Conservation (phyloP, 2,329 filamentous ascomycete species). For the Chrysoporthe austroafricana region DNA sequence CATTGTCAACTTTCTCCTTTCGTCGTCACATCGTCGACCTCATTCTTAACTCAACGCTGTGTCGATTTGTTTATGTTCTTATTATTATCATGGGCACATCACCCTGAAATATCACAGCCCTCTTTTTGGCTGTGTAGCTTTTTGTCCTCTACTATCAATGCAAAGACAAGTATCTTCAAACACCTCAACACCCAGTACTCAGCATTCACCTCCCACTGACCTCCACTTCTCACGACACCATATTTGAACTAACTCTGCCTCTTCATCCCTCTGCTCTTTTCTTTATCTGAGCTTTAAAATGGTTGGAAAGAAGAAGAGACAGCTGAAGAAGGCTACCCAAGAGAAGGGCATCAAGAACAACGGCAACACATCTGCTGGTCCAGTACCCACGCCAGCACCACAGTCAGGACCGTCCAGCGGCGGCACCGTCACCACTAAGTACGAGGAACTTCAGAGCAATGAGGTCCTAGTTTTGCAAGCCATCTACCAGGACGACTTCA, state of each 20-base stretch:
- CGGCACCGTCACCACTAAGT: conserved; percentile 56
- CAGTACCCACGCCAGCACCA: conserved; percentile 38
- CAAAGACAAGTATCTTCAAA: background rate
- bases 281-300: conserved; percentile 44
- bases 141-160: conserved; percentile 28
- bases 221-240: background rate
- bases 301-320: conserved; percentile 55
- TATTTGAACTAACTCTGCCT: background rate
- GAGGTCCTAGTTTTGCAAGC: conserved; percentile 84
- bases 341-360: conserved; percentile 42
- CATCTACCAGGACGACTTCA: conserved; percentile 89
- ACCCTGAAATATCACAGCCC: conserved; percentile 55
- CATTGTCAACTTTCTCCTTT: background rate
- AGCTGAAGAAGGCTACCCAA: conserved; percentile 53
- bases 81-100: conserved; percentile 47
- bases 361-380: conserved; percentile 42
- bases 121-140: conserved; percentile 49
- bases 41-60: conserved; percentile 4
- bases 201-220: background rate
- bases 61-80: conserved; percentile 19
- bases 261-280: conserved; percentile 8
- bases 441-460: conserved; percentile 83
- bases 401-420: conserved; percentile 7
- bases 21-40: background rate
- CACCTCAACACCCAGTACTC: background rate